Base-by-base conservation (phyloP, 257 asterid genomes). In the Forsythia viridissima region DNA sequence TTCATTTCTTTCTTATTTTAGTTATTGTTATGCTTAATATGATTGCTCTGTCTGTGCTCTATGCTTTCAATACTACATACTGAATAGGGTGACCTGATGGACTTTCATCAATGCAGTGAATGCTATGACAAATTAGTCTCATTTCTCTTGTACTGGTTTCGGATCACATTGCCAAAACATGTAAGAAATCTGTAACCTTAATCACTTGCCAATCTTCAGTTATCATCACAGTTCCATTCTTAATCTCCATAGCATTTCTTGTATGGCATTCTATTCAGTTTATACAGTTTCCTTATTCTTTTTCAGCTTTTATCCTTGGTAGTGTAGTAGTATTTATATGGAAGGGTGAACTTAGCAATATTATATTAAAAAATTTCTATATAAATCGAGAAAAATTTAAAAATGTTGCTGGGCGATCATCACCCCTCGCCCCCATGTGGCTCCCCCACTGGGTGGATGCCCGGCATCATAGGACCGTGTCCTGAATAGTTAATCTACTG, bases 91-190 rank as follows among this genome's bases (percentile, higher is more conserved):
- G 42, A 8, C 30, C 77, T 81, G 68, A 83, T 37, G 52, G 41
- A 18, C 79, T 36, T 20, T 74, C 69, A 66, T 75, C 18, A 34
- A 78, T 88, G 87, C 96, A 95, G 99, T 11, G 95, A 87, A n/a
- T 96, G 99, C 86, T 90, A 87, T 39, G 97, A 89, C 84, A 93
- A 91, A 65, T 55, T 96, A 80, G 93, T 93, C 73, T 88, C 98
- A 1, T 93, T 88, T 80, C 93, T 96, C 46, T 80, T 96, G 86
- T 96, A 96, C 90, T 96, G 99, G 99, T 96, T 89, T 79, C 92
- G 99, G 44, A 75, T 93, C 86, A 84, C 97, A 63, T 36, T 93
- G 89, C 96, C 97, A 57, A 80, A 76, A 77, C 84, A 81, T 71
- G 99, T 95, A 89, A 89, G 96, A 82, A 3, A 71, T 76, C 71